These are phyloP conservation scores for Emergomyces orientalis DNA, from an alignment of 2,329 filamentous ascomycete genomes.

Conservation along the genomic window DNA sequence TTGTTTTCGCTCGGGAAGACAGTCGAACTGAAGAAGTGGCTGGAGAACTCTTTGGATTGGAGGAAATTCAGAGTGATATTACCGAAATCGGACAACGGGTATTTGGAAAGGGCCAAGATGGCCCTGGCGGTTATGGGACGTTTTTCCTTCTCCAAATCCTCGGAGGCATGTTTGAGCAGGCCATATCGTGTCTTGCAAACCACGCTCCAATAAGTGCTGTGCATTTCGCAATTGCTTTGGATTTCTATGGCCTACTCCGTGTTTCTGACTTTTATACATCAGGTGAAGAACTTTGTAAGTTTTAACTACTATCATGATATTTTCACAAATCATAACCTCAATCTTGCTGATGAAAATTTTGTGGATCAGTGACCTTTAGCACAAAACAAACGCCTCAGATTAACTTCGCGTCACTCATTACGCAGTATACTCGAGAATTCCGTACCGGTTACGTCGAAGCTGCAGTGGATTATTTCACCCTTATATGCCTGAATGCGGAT, in stretches of 20 bases:
- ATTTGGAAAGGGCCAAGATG: conserved; percentile 74
- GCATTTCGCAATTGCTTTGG: conserved; percentile 83
- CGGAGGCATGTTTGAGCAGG: conserved; percentile 88
- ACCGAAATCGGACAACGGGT: conserved; percentile 83
- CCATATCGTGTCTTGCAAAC: conserved; percentile 79
- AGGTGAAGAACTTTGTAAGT: conserved; percentile 57
- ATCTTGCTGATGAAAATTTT: conserved; percentile 15
- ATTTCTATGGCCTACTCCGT: conserved; percentile 80
- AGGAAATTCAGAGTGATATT: conserved; percentile 68
- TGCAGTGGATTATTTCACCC: conserved; percentile 82
- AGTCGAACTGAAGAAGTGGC: conserved; percentile 52
- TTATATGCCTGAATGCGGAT: conserved; percentile 88
- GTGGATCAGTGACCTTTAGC: conserved; percentile 43
- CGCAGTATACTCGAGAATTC: conserved; percentile 94
- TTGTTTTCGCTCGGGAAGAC: conserved; percentile 53
- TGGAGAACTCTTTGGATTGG: conserved; percentile 53
- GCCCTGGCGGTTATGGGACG: conserved; percentile 71
- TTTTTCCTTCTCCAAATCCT: conserved; percentile 90
- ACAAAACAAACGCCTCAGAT: conserved; percentile 59
- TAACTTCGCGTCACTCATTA: conserved; percentile 88
- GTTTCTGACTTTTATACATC: conserved; percentile 71
- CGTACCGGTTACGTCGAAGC: conserved; percentile 79
- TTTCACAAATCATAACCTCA: conserved; percentile 10
- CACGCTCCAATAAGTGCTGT: conserved; percentile 90
- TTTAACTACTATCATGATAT: background rate